Evolutionary conservation across 768 basidiomycete genomes (phyloP).

Genomic region (Neoboletus brunneissimus): DNA sequence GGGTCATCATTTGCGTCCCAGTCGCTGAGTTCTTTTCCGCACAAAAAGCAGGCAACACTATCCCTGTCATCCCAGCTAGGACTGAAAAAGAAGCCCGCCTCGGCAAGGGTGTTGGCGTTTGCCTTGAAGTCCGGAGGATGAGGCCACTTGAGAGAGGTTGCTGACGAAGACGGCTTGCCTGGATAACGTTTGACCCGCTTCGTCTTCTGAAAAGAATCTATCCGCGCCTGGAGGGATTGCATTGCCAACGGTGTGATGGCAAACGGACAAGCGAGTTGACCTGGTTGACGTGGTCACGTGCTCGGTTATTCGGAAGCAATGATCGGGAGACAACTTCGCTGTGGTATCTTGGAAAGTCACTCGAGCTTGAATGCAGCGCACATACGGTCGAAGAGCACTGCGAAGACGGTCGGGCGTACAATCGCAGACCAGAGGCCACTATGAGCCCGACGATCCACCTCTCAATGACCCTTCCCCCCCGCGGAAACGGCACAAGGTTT

Average conservation of each 20-base stretch:
- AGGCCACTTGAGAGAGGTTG: conserved; percentile 68
- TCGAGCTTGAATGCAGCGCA: conserved; percentile 30
- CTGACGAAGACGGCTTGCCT: conserved; percentile 44
- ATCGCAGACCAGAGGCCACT: neutral
- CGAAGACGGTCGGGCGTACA: conserved; percentile 11
- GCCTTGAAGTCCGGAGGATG: conserved; percentile 64
- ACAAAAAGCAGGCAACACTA: conserved; percentile 81
- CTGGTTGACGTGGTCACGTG: conserved; percentile 3
- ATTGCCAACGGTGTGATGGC: conserved; percentile 19
- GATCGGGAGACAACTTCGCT: neutral
- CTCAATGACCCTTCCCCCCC: conserved; percentile 9
- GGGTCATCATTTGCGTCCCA: conserved; percentile 90
- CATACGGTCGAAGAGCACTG: conserved; percentile 33
- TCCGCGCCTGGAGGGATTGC: conserved; percentile 54
- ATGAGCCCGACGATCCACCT: neutral
- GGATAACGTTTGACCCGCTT: conserved; percentile 56
- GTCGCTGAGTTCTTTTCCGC: conserved; percentile 74
- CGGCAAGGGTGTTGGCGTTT: conserved; percentile 71
- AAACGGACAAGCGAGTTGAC: no score
- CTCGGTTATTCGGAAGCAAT: neutral
- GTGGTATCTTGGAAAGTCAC: no score
- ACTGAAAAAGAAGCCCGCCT: conserved; percentile 86
- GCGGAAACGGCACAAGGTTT: conserved; percentile 33
- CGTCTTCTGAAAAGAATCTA: conserved; percentile 66
- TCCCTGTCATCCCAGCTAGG: conserved; percentile 68